Evolutionary conservation across 495 filamentous ascomycete species (phyloP).

Genomic region (Penicillium psychrofluorescens): DNA sequence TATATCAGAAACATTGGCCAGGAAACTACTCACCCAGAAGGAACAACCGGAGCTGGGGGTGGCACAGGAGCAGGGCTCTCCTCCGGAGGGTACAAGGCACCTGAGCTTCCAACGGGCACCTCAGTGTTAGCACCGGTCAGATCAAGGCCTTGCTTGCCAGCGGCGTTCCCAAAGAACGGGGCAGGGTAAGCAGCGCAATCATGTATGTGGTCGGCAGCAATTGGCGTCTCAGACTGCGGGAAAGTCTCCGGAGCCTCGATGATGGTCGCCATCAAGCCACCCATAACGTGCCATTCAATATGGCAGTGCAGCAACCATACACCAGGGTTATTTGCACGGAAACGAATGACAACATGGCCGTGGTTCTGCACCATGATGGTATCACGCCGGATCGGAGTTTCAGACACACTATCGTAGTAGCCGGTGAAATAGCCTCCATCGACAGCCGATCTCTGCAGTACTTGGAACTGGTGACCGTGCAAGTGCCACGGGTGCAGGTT

Average conservation of each 20-base stretch:
- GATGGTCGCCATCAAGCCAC: slow-evolving; percentile 62
- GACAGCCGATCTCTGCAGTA: slow-evolving; percentile 28
- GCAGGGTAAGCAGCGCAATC: slow-evolving; percentile 16
- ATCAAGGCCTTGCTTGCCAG: slow-evolving; percentile 16
- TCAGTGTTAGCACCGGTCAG: slow-evolving; percentile 9
- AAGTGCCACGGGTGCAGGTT: slow-evolving; percentile 61
- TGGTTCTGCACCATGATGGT: slow-evolving; percentile 49
- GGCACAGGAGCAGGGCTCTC: neutral
- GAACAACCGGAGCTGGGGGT: too few species aligned
- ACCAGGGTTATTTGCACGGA: slow-evolving; percentile 66
- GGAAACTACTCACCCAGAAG: too few species aligned
- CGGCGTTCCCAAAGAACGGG: slow-evolving; percentile 13
- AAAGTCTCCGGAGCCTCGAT: slow-evolving; percentile 47
- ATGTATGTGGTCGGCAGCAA: slow-evolving; percentile 16
- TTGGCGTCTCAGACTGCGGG: slow-evolving; percentile 9
- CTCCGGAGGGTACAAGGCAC: neutral
- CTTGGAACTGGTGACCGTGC: slow-evolving; percentile 53
- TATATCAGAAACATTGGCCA: too few species aligned
- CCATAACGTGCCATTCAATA: slow-evolving; percentile 72
- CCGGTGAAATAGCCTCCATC: slow-evolving; percentile 39
- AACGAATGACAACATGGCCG: slow-evolving; percentile 56
- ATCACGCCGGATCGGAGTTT: slow-evolving; percentile 38
- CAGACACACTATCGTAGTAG: slow-evolving; percentile 11
- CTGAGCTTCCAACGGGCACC: neutral
- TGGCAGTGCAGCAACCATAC: slow-evolving; percentile 80